Conservation (phyloP, 1,284 basidiomycete species). For the Cutaneotrichosporon sp. region DNA sequence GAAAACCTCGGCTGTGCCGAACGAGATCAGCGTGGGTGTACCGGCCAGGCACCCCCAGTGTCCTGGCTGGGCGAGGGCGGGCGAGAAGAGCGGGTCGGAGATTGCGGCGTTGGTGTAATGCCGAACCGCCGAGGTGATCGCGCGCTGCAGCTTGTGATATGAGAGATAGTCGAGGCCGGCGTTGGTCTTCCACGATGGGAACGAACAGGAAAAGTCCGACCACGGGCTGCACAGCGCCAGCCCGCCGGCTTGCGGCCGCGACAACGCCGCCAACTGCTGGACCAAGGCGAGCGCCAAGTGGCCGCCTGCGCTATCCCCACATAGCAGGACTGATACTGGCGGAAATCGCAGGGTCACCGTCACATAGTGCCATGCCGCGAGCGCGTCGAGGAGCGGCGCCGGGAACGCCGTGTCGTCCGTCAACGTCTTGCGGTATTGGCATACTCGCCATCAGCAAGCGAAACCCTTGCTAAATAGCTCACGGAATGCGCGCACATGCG, state of each 20-base stretch:
- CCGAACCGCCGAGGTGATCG: conserved; percentile 15
- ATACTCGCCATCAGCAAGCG: neutral
- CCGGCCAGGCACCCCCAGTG: conserved; percentile 20
- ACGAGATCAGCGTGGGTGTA: conserved; percentile 28
- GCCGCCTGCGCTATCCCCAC: conserved; percentile 19
- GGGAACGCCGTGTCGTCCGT: conserved; percentile 7
- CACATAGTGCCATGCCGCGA: conserved; percentile 18
- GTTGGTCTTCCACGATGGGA: conserved; percentile 12
- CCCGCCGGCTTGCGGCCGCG: conserved; percentile 48
- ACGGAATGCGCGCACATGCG: conserved; percentile 10
- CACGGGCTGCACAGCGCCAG: conserved; percentile 57
- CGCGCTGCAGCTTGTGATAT: neutral
- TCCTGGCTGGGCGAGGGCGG: conserved; percentile 15
- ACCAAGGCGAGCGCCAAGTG: conserved; percentile 13
- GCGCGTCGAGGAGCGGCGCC: conserved; percentile 18
- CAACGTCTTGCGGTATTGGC: conserved; percentile 19
- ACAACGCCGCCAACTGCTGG: conserved; percentile 11
- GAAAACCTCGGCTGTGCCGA: conserved; percentile 37
- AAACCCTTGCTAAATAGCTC: neutral
- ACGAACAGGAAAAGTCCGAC: conserved; percentile 50
- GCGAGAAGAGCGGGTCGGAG: conserved; percentile 22
- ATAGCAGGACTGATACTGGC: conserved; percentile 10
- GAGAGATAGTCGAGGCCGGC: conserved; percentile 14
- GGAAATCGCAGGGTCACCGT: conserved; percentile 10
- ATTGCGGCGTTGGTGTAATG: conserved; percentile 13